Evolutionary conservation across 495 filamentous ascomycete genomes (phyloP), one percentile per base, ranked within the genome.

Genomic region (Copromyces sp.): DNA sequence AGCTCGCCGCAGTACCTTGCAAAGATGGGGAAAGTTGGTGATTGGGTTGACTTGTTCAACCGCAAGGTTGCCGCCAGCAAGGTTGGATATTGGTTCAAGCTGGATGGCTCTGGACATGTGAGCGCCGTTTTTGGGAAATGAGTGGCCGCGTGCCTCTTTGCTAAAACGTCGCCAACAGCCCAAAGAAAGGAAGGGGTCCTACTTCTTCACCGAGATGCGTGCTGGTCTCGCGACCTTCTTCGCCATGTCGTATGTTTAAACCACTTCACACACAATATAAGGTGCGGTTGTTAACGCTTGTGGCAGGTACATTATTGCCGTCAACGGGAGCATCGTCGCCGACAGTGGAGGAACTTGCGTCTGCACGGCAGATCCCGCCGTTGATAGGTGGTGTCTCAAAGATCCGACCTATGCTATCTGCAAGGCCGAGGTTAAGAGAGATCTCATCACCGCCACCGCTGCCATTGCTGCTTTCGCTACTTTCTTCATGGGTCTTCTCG

Each of bases 151-250:
- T 71, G 41, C 42, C 47, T n/a, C n/a, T 37, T 12, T 75, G 69
- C 73, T 78, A 74, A 75, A 73, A 39, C 53, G 47, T 86, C 83
- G 91, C 84, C 83, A 81, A 88, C 83, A 93, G 86, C 88, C 83
- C 68, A 85, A 82, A 77, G 90, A 91, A 77, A 87, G 92, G 37
- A 93, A 92, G 78, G 90, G 89, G 1, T 89, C 90, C n/a, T 85
- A 86, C 75, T 94, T 94, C 83, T 88, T 92, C 75, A 94, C 91
- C 32, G 92, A 94, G 82, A 80, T 94, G 61, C 89, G 92, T 69
- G 92, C 91, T 73, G 92, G 92, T 70, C 79, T 94, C 3, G 92
- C 92, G 39, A 92, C 92, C 68, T 94, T 94, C 84, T 94, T 94
- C 82, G 92, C 92, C 75, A 94, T 94, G 92, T 92, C 92, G 77